Evolutionary conservation across 83 land plant species (phyloP).

Genomic region (Picea abies): DNA sequence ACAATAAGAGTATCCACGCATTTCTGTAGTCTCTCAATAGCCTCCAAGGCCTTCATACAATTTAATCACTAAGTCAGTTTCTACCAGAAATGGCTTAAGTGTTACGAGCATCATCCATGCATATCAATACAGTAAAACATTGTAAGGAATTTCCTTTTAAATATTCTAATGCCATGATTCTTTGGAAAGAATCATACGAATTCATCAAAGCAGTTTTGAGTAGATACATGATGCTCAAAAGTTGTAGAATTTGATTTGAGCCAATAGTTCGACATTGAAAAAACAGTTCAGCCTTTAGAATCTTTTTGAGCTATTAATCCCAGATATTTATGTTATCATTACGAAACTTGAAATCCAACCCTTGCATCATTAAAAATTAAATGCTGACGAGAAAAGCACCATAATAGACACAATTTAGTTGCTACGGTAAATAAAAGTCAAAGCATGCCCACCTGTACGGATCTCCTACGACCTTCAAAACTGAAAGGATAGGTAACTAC

Average conservation of each 20-base stretch:
- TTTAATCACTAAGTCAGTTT: conserved; percentile 17
- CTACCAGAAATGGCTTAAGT: conserved; percentile 22
- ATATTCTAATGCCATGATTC: neutral
- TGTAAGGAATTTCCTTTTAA: neutral
- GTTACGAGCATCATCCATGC: neutral
- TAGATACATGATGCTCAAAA: neutral
- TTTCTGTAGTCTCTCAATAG: conserved; percentile 78
- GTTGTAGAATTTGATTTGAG: neutral
- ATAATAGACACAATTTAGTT: no score
- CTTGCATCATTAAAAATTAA: no score
- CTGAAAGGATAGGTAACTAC: conserved; percentile 98
- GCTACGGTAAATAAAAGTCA: no score
- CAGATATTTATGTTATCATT: conserved; percentile 1
- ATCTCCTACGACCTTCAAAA: conserved; percentile 93
- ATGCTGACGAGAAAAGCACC: no score
- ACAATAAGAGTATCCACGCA: conserved; percentile 92
- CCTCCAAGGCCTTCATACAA: conserved; percentile 70
- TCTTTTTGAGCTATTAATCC: neutral
- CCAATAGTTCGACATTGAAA: neutral
- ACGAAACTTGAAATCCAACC: no score
- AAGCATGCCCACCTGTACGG: conserved; percentile 85
- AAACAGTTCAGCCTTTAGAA: neutral
- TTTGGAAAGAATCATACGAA: neutral
- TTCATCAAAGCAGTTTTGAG: neutral
- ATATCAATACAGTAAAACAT: neutral